Evolutionary conservation across 768 basidiomycete genomes (phyloP).

Genomic region (Chalciporus sphaerocephalus): DNA sequence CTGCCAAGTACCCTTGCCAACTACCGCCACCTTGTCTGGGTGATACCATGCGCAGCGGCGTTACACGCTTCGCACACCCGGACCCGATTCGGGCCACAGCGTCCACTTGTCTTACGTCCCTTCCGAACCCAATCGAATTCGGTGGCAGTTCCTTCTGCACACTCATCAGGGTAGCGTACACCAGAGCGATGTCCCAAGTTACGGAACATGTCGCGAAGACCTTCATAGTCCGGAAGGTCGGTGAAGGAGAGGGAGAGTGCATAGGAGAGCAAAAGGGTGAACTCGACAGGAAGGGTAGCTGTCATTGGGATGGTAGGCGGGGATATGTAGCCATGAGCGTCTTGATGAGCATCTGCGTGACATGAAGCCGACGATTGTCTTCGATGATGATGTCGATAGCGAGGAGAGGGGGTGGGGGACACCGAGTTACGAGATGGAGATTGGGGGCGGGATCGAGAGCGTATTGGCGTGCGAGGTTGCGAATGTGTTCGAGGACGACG

Average conservation of each 20-base stretch:
- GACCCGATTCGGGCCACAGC: constrained; percentile 24
- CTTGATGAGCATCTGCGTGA: constrained; percentile 13
- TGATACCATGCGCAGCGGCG: constrained; percentile 24
- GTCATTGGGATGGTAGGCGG: constrained; percentile 51
- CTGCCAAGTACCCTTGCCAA: constrained; percentile 1
- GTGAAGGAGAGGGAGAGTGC: constrained; percentile 80
- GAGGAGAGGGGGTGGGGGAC: constrained; percentile 19
- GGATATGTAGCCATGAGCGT: constrained; percentile 6
- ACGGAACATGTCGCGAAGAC: constrained; percentile 68
- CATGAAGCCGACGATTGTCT: constrained; percentile 17
- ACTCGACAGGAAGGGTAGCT: constrained; percentile 73
- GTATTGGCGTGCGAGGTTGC: constrained; percentile 16
- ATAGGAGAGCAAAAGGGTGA: constrained; percentile 74
- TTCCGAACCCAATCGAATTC: constrained; percentile 47
- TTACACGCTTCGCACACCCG: constrained; percentile 33
- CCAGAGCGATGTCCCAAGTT: constrained; percentile 52
- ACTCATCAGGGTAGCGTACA: constrained; percentile 35
- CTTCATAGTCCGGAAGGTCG: constrained; percentile 86
- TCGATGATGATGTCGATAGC: constrained; percentile 15
- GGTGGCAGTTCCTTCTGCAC: constrained; percentile 14
- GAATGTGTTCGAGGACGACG: constrained; percentile 15
- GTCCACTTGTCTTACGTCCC: constrained; percentile 24
- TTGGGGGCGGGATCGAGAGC: constrained; percentile 5
- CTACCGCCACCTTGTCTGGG: constrained; percentile 26
- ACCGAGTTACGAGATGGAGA: constrained; percentile 8